Conservation (phyloP, 768 basidiomycete genomes). For the Paxillus ammoniavirescens region DNA sequence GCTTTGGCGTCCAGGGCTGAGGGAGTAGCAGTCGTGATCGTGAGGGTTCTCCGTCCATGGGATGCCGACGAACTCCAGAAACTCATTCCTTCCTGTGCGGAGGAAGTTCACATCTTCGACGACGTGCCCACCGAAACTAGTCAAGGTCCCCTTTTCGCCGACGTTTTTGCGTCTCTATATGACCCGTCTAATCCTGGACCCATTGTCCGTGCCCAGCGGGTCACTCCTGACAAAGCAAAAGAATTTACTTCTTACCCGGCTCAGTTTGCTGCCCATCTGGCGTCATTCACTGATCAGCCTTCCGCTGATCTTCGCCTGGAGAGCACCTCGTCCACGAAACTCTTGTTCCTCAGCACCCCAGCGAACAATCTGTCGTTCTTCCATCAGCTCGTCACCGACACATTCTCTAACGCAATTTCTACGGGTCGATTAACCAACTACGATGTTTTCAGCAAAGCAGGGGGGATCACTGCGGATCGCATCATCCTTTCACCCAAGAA, state of each 20-base stretch:
- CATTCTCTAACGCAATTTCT: conserved; percentile 52
- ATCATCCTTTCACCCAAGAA: conserved; percentile 59
- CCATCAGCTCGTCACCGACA: conserved; percentile 51
- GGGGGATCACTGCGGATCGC: conserved; percentile 67
- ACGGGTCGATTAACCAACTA: conserved; percentile 65
- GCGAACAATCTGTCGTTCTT: conserved; percentile 44
- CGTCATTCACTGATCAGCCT: conserved; percentile 24
- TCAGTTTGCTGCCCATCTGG: conserved; percentile 44
- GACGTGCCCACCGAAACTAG: conserved; percentile 65
- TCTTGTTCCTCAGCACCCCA: conserved; percentile 56
- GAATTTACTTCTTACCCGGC: conserved; percentile 45
- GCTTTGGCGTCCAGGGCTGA: conserved; percentile 41
- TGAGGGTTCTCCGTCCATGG: conserved; percentile 87
- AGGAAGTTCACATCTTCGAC: conserved; percentile 69
- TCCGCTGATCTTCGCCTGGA: conserved; percentile 26
- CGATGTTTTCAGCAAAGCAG: conserved; percentile 73
- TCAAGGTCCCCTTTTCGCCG: conserved; percentile 67
- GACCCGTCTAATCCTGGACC: conserved; percentile 35
- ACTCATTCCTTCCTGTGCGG: conserved; percentile 58
- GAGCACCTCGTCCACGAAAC: conserved; percentile 32
- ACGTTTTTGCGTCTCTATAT: conserved; percentile 62
- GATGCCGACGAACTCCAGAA: conserved; percentile 58
- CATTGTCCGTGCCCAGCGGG: conserved; percentile 52
- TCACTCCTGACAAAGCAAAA: conserved; percentile 56
- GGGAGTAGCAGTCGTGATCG: conserved; percentile 64